Evolutionary conservation across 2,329 filamentous ascomycete genomes (phyloP), one percentile per base, ranked within the genome.

Genomic region (Colletotrichum cereale): DNA sequence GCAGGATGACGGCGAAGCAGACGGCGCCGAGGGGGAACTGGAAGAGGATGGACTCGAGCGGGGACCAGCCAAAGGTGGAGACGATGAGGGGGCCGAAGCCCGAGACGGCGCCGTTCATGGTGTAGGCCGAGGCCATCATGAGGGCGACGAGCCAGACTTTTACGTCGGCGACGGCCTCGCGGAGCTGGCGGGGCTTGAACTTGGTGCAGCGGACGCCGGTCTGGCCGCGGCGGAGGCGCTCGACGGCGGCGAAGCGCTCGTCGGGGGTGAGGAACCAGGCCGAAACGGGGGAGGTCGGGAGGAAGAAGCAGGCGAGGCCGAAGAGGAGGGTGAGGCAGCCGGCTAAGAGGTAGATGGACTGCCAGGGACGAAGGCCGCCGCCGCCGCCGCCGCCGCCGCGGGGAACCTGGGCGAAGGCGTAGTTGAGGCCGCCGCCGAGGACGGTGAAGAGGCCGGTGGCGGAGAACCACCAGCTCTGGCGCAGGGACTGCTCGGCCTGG

Each of bases 21-120:
- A 95, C 78, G 0, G 82, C 91, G 1, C 92, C 92, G 0, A 94
- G 86, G 0, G 93, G 93, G 71, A 95, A 94, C 75, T 95, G 92
- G 77, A 92, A 90, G 0, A 94, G 84, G 71, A 95, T 93, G 0
- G 90, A 88, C 40, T 91, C 84, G 0, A 92, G 84, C 0, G 88
- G 86, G 29, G 84, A 85, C 81, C 87, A 93, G 66, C 91, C 91
- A 77, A 93, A 93, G 0, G 91, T 93, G 1, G 87, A 90, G 1
- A 94, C 91, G 71, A 93, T 93, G 1, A 93, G 81, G 0, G 91
- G 91, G 0, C 91, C 91, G 76, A 93, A 93, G 1, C 91, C 91
- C 44, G 86, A 88, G 14, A 93, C 89, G 8, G 91, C 92, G 12
- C 91, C 91, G 75, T 93, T 93, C 72, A 93, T 88, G 0, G 90